Conservation (phyloP, 768 basidiomycete genomes). For the Chalciporus pseudorubinellus region DNA sequence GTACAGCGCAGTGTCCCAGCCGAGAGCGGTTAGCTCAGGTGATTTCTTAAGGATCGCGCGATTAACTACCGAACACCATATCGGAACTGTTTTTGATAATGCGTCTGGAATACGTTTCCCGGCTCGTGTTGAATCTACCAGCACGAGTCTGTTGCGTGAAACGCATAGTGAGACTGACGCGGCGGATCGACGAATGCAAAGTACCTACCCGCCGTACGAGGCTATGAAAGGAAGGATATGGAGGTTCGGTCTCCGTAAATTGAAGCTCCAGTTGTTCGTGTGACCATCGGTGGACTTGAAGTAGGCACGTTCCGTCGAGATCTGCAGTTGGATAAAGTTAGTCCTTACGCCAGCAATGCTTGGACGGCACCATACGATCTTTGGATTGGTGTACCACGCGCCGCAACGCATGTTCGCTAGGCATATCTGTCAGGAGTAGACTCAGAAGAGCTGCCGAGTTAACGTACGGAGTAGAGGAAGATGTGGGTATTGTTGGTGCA, state of each 20-base stretch:
- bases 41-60: conserved; percentile 41
- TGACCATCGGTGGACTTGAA: conserved; percentile 95
- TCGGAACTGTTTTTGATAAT: conserved; percentile 87
- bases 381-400: conserved; percentile 86
- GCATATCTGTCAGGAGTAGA: neutral
- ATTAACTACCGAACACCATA: conserved; percentile 93
- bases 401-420: conserved; percentile 92
- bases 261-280: conserved; percentile 81
- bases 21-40: conserved; percentile 3
- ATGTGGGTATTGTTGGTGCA: conserved; percentile 46
- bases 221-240: conserved; percentile 63
- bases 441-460: neutral
- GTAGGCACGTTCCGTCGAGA: conserved; percentile 48
- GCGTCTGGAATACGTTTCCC: conserved; percentile 96
- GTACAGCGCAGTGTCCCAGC: conserved; percentile 62
- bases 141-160: conserved; percentile 52
- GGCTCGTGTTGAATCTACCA: conserved; percentile 90
- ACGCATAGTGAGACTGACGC: neutral
- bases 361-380: conserved; percentile 41
- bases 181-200: neutral
- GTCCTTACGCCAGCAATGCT: no score
- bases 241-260: conserved; percentile 79
- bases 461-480: conserved; percentile 58
- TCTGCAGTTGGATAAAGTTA: conserved; percentile 6
- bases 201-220: conserved; percentile 55